phyloP scores from a whole-genome alignment of 352 stramenopile species.

The Peronospora farinosa region DNA sequence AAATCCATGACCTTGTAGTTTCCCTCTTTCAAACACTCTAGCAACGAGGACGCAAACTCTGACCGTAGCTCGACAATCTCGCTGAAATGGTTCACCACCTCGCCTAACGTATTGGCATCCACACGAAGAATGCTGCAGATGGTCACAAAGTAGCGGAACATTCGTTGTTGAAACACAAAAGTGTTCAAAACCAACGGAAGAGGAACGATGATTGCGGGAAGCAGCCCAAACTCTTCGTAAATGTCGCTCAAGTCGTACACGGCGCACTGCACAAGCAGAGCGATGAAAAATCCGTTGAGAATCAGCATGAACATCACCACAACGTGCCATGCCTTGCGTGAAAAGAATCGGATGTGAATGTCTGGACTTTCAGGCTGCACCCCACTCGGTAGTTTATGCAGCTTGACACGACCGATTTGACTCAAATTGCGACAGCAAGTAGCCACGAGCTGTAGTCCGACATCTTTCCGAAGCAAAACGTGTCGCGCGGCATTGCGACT shows the following conservation, averaged over 20 bases:
- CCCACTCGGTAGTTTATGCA: background rate
- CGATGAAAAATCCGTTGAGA: constrained; percentile 65
- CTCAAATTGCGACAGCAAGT: constrained; percentile 23
- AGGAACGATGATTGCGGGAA: constrained; percentile 32
- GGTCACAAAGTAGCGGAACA: constrained; percentile 59
- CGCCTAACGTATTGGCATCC: constrained; percentile 41
- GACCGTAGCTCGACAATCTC: constrained; percentile 51
- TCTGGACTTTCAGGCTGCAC: constrained; percentile 8
- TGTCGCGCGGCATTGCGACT: constrained; percentile 12
- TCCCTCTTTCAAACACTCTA: constrained; percentile 19
- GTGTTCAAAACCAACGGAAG: constrained; percentile 46
- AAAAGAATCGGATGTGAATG: constrained; percentile 41
- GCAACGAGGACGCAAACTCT: constrained; percentile 38
- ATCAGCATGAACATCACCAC: constrained; percentile 55
- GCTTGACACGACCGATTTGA: constrained; percentile 5
- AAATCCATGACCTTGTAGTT: constrained; percentile 33
- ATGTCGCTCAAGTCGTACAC: constrained; percentile 40
- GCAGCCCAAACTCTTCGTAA: constrained; percentile 28
- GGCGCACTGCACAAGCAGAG: constrained; percentile 54
- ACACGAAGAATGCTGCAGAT: constrained; percentile 50
- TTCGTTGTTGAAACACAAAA: constrained; percentile 48
- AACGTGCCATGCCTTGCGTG: constrained; percentile 60
- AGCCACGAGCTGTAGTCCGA: constrained; percentile 22
- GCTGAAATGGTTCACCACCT: constrained; percentile 56
- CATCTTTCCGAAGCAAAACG: constrained; percentile 15